Base-by-base conservation (phyloP, 139 green algal genomes). In the Tetraselmis chui region DNA sequence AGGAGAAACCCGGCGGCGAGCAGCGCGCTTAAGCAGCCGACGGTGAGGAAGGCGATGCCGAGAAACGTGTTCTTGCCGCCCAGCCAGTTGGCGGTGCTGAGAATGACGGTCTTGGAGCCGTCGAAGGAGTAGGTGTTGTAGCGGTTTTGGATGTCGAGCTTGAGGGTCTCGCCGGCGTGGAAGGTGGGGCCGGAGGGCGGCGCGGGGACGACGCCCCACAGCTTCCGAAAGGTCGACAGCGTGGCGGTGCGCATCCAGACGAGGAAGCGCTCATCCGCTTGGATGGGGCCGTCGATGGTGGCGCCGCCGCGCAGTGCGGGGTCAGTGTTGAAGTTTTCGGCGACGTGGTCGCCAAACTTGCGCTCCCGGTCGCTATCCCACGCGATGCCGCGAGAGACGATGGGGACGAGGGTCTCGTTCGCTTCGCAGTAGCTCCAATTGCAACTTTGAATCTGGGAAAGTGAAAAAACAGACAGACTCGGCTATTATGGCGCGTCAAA, bases 101-200 rank as follows among this genome's bases (percentile, higher is more conserved):
- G 67, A 27, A 97, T 89, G 0, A 97, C 78, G 23, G 25, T 81
- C 85, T 96, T 96, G 31, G 79, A 30, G 26, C 92, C 91, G 30
- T 75, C 80, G 75, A 85, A 95, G 29, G 26, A 59, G 82, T 97
- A 97, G 0, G 86, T 94, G 84, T 97, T 96, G 84, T 95, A 97
- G 23, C 83, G 80, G 82, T 96, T 97, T 23, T 82, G 28, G 22
- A 97, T 84, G 1, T 31, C 29, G 0, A 94, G 30, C 2, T 24
- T 91, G 23, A 97, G 28, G 0, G 76, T 26, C 1, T 59, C 76
- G 22, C 81, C 85, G 31, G 76, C 31, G 25, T 83, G 24, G 23
- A 29, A 2, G 23, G 74, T 29, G 74, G 74, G n/a, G 2, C 26
- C 26, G 5, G n/a, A 2, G 23, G 26, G 26, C 2, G 74, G 25